Evolutionary conservation across 1,284 basidiomycete genomes (phyloP).

Genomic region (Moniliophthora roreri): DNA sequence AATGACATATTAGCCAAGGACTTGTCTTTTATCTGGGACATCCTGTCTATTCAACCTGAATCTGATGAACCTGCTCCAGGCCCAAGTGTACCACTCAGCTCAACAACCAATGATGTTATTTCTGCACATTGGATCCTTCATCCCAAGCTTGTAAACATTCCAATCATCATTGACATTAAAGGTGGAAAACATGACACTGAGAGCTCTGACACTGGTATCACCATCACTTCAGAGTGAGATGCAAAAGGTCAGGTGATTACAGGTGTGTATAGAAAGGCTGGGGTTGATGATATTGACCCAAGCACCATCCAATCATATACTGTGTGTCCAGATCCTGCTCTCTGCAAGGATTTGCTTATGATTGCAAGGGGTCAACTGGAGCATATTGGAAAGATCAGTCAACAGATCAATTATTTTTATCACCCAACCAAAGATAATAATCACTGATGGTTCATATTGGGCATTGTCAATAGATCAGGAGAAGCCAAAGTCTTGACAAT

Average conservation of each 20-base stretch:
- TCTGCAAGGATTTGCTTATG: conserved; percentile 5
- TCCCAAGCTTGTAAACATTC: conserved; percentile 2
- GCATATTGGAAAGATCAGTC: conserved; percentile 6
- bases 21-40: too few relatives aligned
- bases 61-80: too few relatives aligned
- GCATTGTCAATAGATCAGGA: neutral
- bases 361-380: neutral
- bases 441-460: neutral
- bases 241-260: neutral
- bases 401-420: conserved; percentile 5
- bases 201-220: neutral
- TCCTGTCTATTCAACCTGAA: too few relatives aligned
- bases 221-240: neutral
- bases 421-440: conserved; percentile 2
- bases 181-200: neutral
- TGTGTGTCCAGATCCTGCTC: conserved; percentile 1
- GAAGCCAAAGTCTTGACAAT: neutral
- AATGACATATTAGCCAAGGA: too few relatives aligned
- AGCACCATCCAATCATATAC: neutral
- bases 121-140: conserved; percentile 6
- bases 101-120: too few relatives aligned
- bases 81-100: too few relatives aligned
- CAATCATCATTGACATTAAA: conserved; percentile 2
- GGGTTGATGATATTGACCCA: neutral
- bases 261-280: neutral